Evolutionary conservation across 495 filamentous ascomycete species (phyloP).

Genomic region (Aspergillus campestris): DNA sequence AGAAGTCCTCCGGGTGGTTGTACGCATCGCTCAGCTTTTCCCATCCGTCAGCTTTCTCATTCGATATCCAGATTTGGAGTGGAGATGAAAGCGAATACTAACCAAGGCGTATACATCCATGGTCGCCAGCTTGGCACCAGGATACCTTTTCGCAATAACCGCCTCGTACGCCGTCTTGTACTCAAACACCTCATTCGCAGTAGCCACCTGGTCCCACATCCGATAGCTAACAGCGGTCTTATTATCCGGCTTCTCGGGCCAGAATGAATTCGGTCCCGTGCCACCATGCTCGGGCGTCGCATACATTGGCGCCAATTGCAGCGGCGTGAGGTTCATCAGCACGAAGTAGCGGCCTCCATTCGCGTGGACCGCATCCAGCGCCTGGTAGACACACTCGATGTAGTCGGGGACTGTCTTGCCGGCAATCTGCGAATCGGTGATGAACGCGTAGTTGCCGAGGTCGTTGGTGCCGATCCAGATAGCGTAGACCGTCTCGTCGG

Average conservation of each 20-base stretch:
- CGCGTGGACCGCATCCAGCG: conserved; percentile 50
- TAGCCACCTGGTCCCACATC: conserved; percentile 54
- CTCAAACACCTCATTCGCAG: conserved; percentile 51
- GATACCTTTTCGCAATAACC: conserved; percentile 44
- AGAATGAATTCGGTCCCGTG: conserved; percentile 44
- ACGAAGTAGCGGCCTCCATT: conserved; percentile 62
- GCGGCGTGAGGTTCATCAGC: conserved; percentile 54
- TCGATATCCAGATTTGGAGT: background rate
- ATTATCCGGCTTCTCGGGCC: conserved; percentile 51
- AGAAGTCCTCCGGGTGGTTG: conserved; percentile 45
- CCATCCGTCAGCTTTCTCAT: background rate
- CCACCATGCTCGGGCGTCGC: conserved; percentile 43
- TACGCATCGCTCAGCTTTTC: conserved; percentile 52
- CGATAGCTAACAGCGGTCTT: conserved; percentile 45
- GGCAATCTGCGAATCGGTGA: conserved; percentile 51
- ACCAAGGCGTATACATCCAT: conserved; percentile 56
- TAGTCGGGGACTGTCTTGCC: conserved; percentile 54
- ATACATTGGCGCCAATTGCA: conserved; percentile 56
- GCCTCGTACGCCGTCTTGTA: conserved; percentile 53
- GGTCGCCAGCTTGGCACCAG: conserved; percentile 51
- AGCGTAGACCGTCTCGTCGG: conserved; percentile 56
- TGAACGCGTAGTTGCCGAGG: conserved; percentile 52
- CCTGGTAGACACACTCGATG: conserved; percentile 53
- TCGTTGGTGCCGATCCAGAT: conserved; percentile 80
- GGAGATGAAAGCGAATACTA: conserved; percentile 6